Conservation (phyloP, 2,329 filamentous ascomycete species). For the Neurospora sp. region DNA sequence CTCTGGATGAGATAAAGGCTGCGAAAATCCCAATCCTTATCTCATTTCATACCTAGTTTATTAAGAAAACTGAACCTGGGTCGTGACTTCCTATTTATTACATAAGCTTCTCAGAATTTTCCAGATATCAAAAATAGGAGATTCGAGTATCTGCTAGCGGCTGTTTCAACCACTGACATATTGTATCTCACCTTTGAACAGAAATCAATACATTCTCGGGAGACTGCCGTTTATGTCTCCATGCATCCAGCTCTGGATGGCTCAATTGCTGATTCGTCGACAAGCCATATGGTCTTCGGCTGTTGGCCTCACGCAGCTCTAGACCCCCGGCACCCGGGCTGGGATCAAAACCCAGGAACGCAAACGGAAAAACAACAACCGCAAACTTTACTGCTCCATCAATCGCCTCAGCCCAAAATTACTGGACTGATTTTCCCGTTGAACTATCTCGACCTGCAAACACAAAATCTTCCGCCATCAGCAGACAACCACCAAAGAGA, state of each 20-base stretch:
- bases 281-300: neutral
- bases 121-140: rapidly evolving
- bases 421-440: too few species aligned
- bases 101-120: neutral
- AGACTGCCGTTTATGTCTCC: neutral
- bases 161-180: neutral
- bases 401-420: too few species aligned
- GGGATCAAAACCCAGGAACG: neutral
- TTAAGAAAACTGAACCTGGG: neutral
- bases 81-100: neutral
- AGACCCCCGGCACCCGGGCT: neutral
- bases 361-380: neutral
- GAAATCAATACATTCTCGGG: neutral
- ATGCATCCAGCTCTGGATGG: neutral
- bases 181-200: rapidly evolving
- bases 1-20: too few species aligned
- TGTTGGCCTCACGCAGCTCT: neutral
- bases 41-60: too few species aligned
- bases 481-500: neutral
- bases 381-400: too few species aligned
- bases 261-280: neutral
- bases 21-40: too few species aligned
- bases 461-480: neutral
- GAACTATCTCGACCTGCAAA: too few species aligned
- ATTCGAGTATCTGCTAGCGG: rapidly evolving